Conservation (phyloP, 208 protist species). For the Ichthyophonus hoferi region DNA sequence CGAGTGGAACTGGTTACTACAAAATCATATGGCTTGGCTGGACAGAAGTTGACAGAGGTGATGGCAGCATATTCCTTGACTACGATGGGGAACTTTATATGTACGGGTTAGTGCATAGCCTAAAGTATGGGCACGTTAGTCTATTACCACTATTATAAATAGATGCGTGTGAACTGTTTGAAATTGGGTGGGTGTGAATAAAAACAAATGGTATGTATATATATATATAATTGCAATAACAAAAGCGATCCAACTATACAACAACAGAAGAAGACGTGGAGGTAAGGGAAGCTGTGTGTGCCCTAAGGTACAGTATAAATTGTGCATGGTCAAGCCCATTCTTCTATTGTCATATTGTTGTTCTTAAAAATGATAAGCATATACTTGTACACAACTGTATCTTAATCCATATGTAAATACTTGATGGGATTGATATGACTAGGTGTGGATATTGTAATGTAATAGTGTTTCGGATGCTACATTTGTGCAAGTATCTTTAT, state of each 20-base stretch:
- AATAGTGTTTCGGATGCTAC: not conserved
- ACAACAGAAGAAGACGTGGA: not conserved
- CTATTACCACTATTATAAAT: too few species aligned
- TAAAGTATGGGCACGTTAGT: not conserved
- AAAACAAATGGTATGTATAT: not conserved
- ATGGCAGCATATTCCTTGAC: slow-evolving; percentile 45
- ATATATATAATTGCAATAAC: not conserved
- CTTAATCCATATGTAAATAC: too few species aligned
- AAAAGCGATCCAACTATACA: not conserved
- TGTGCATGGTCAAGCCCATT: not conserved
- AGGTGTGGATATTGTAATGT: not conserved
- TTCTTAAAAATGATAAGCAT: not conserved
- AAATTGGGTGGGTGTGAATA: not conserved
- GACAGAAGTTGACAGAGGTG: slow-evolving; percentile 45
- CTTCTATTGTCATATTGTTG: too few species aligned
- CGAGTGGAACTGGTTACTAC: slow-evolving; percentile 53
- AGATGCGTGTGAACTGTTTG: too few species aligned
- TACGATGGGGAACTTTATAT: slow-evolving; percentile 28
- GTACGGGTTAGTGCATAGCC: not conserved
- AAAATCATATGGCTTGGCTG: slow-evolving; percentile 43
- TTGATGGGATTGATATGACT: not conserved
- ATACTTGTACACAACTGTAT: not conserved
- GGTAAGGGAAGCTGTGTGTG: not conserved
- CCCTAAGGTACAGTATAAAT: not conserved
- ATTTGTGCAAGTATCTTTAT: not conserved